Evolutionary conservation across 1,139 yeast species (phyloP).

Genomic region (Candida sojae): DNA sequence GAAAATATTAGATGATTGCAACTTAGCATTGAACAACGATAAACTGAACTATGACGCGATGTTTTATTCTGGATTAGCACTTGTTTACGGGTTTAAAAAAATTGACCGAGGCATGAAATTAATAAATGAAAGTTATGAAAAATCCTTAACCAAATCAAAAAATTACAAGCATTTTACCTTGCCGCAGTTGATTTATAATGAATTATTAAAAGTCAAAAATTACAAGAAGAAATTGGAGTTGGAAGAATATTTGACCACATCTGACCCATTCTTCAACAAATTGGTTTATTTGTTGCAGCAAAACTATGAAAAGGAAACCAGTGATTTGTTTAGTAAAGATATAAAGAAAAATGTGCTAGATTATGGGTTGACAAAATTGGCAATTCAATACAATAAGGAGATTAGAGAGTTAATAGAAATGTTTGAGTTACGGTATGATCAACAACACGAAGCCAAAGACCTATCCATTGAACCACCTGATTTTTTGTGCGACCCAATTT

Average conservation of each 20-base stretch:
- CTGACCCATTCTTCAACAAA: constrained; percentile 24
- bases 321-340: constrained; percentile 13
- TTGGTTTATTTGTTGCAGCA: constrained; percentile 22
- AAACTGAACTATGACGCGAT: constrained; percentile 20
- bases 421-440: constrained; percentile 23
- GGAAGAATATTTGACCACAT: constrained; percentile 22
- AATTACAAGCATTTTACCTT: constrained; percentile 17
- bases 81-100: constrained; percentile 25
- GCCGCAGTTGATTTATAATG: constrained; percentile 20
- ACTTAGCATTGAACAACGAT: constrained; percentile 29
- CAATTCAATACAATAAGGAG: constrained; percentile 22
- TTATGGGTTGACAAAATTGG: constrained; percentile 21
- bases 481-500: constrained; percentile 46
- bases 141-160: constrained; percentile 24
- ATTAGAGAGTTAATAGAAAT: constrained; percentile 22
- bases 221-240: constrained; percentile 18
- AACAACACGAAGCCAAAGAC: background rate
- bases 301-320: constrained; percentile 19
- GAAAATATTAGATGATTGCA: constrained; percentile 26
- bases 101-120: constrained; percentile 27
- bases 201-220: constrained; percentile 21
- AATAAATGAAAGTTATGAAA: constrained; percentile 30
- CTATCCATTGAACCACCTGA: constrained; percentile 36
- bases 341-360: constrained; percentile 17
- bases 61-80: constrained; percentile 26